phyloP scores from a whole-genome alignment of 257 asterid species.

The Coffea canephora region DNA sequence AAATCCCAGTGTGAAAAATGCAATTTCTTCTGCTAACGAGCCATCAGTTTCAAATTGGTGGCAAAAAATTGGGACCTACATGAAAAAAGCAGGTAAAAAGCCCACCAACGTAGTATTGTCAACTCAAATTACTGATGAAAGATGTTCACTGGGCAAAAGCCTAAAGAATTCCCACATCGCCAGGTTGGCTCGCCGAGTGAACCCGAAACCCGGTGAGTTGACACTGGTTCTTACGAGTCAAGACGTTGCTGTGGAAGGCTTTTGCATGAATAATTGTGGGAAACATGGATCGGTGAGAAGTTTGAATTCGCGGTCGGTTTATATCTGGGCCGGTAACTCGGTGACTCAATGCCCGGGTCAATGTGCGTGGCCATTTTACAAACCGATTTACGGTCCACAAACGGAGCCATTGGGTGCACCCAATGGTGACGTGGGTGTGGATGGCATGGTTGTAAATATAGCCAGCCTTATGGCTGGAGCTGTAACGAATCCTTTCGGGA shows the following conservation, averaged over 20 bases:
- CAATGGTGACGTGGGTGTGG: conserved; percentile 27
- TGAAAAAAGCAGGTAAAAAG: conserved; percentile 26
- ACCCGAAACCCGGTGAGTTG: conserved; percentile 19
- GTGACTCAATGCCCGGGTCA: conserved; percentile 27
- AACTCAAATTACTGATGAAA: conserved; percentile 25
- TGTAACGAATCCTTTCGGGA: conserved; percentile 29
- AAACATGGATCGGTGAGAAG: conserved; percentile 15
- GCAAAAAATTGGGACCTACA: conserved; percentile 24
- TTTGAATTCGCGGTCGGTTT: background rate
- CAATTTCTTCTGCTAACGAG: background rate
- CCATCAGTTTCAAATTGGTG: conserved; percentile 34
- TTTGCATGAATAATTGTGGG: conserved; percentile 35
- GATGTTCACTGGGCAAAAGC: conserved; percentile 25
- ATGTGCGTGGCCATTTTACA: conserved; percentile 29
- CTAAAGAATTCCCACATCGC: conserved; percentile 19
- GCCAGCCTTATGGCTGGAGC: conserved; percentile 33
- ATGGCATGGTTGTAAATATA: conserved; percentile 31
- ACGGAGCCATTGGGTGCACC: conserved; percentile 28
- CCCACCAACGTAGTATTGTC: conserved; percentile 7
- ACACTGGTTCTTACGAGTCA: conserved; percentile 28
- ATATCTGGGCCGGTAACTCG: conserved; percentile 36
- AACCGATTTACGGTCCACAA: conserved; percentile 27
- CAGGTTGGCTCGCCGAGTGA: conserved; percentile 25
- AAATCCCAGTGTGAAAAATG: background rate
- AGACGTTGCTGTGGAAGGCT: conserved; percentile 33